phyloP scores from a whole-genome alignment of 2,329 filamentous ascomycete genomes.

The Ophiostoma fasciatum region DNA sequence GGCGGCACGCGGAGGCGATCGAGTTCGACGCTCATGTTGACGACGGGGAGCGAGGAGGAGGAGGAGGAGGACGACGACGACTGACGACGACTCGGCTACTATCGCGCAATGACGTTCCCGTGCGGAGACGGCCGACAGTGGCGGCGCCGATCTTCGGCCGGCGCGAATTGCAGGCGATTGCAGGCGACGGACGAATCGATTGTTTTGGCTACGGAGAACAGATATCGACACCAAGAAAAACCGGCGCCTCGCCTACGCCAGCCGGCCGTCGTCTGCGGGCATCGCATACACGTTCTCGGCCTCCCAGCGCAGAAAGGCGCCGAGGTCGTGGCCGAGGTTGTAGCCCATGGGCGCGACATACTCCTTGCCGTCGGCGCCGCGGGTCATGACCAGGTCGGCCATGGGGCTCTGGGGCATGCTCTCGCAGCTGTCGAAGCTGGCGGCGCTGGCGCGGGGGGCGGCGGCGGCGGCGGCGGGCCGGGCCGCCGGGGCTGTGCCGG shows the following conservation, averaged over 20 bases:
- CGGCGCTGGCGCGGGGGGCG: slow-evolving; percentile 7
- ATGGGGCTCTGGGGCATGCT: slow-evolving; percentile 38
- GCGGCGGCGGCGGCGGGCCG: not conserved
- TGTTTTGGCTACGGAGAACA: too few species aligned
- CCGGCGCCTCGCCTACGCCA: not conserved
- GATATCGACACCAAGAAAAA: not conserved
- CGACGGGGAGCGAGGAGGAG: not conserved
- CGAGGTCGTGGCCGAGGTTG: slow-evolving; percentile 43
- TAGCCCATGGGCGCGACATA: slow-evolving; percentile 41
- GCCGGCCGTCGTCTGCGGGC: too few species aligned
- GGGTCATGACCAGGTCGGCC: slow-evolving; percentile 29
- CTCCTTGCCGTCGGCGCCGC: slow-evolving; percentile 23
- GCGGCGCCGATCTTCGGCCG: too few species aligned
- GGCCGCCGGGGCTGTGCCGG: too few species aligned
- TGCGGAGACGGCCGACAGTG: too few species aligned
- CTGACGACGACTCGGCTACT: too few species aligned
- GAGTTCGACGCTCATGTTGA: slow-evolving; percentile 1
- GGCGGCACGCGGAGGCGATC: slow-evolving; percentile 1
- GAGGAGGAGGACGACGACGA: not conserved
- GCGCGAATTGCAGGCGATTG: too few species aligned
- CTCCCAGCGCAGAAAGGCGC: slow-evolving; percentile 44
- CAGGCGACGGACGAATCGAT: too few species aligned
- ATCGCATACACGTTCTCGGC: slow-evolving; percentile 30
- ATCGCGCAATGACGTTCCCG: too few species aligned
- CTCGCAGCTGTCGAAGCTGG: slow-evolving; percentile 19